Evolutionary conservation across 306 rosid species (phyloP), one percentile per base, ranked within the genome.

Genomic region (Ochetophila trinervis): DNA sequence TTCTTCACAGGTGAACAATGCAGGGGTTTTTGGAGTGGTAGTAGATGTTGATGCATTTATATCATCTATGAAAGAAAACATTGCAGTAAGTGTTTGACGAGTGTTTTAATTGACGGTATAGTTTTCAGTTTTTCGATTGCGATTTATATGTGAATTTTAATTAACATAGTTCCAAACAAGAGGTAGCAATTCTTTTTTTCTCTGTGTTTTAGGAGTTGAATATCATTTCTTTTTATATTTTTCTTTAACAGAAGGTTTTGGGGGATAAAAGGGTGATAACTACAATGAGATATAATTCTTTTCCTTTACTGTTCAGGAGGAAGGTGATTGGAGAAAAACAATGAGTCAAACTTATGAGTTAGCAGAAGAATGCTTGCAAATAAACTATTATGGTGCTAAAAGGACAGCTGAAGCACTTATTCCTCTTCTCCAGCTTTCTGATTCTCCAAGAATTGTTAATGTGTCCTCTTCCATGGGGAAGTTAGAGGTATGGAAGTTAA

Each of bases 341-440:
- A 0, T 48, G 9, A 61, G 57, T n/a, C 69, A 76, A 40, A 77
- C 17, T 20, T 72, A 72, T 40, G 88, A 85, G 23, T 66, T 55
- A 57, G 22, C 78, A 0, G 84, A 81, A 62, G 75, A 60, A 75
- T 60, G 76, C 68, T 27, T 85, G 22, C 70, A 63, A 76, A 88
- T 74, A 59, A 88, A 88, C 53, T 86, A 79, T 59, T 71, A 76
- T 22, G 86, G 91, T 52, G 71, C 84, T 35, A 88, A 79, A 76
- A 67, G 74, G 57, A 60, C 62, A 7, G 42, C 71, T 4, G 57
- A 69, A 74, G 72, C 80, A 34, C 83, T 85, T 40, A 63, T 82
- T 73, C 82, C 86, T 24, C 83, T 83, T 64, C 89, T 88, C 22
- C 82, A 75, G 55, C 57, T 76, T 32, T 88, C 95, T 10, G 69